Conservation (phyloP, 164 flowering plant genomes). For the Tetrastigma voinierianum region DNA sequence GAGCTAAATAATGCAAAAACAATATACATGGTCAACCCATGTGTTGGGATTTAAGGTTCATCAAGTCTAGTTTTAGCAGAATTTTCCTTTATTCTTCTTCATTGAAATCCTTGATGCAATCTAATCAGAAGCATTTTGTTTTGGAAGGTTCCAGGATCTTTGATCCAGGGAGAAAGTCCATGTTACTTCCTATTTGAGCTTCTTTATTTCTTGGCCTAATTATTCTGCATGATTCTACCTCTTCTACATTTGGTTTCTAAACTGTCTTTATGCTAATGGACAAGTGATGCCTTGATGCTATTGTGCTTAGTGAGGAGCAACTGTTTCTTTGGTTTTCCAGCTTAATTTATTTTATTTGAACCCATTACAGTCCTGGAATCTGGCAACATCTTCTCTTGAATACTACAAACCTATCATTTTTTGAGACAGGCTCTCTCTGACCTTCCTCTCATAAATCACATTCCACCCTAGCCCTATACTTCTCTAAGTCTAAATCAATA, state of each 20-base stretch:
- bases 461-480: neutral
- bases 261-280: neutral
- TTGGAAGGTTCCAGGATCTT: neutral
- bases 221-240: neutral
- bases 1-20: too few species aligned
- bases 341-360: neutral
- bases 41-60: too few species aligned
- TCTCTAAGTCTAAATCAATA: neutral
- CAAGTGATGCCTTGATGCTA: too few species aligned
- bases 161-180: neutral
- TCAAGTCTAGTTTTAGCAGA: too few species aligned
- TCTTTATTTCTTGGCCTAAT: neutral
- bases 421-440: neutral
- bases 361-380: neutral
- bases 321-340: neutral
- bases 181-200: neutral
- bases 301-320: neutral
- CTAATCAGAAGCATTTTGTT: too few species aligned
- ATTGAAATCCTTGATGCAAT: too few species aligned
- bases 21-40: too few species aligned
- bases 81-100: too few species aligned
- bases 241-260: neutral
- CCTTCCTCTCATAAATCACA: neutral
- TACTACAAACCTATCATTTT: neutral
- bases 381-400: neutral